Percentiles rank a stretch among this genome's conserved stretches.
These are phyloP conservation scores for Oldenlandia corymbosa DNA, from an alignment of 257 asterid species.

Conservation along the genomic window DNA sequence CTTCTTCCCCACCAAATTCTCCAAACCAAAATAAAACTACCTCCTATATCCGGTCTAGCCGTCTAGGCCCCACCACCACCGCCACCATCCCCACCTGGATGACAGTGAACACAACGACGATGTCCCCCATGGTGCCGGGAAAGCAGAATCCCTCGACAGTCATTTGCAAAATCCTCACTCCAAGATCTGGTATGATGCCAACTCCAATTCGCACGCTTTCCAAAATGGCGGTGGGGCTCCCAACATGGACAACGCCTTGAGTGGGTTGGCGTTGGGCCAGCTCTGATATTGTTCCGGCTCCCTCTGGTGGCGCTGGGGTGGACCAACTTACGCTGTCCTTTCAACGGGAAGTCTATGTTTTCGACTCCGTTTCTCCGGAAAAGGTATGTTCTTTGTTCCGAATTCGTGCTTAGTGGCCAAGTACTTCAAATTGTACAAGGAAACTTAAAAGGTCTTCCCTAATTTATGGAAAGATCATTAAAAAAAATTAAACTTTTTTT, in stretches of 20 bases:
- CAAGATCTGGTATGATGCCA: constrained; percentile 58
- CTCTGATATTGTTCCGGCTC: constrained; percentile 37
- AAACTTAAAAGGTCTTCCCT: background rate
- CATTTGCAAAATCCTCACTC: constrained; percentile 31
- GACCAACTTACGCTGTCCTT: constrained; percentile 96
- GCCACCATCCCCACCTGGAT: constrained; percentile 26
- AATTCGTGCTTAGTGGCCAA: background rate
- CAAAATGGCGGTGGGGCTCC: constrained; percentile 23
- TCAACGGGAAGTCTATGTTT: constrained; percentile 92
- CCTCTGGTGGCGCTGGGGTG: constrained; percentile 44
- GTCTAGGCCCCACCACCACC: constrained; percentile 19
- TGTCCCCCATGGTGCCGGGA: constrained; percentile 16
- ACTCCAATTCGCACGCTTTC: constrained; percentile 65
- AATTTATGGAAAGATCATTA: background rate
- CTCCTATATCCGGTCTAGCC: no score
- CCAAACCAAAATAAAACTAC: no score
- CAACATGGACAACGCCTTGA: constrained; percentile 26
- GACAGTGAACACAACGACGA: constrained; percentile 41
- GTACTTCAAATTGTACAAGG: background rate
- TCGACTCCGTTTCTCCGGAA: constrained; percentile 88
- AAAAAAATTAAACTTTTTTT: background rate
- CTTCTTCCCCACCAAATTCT: no score
- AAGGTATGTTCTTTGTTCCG: constrained; percentile 42
- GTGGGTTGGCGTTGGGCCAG: constrained; percentile 36
- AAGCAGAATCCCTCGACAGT: constrained; percentile 37